Evolutionary conservation across 1,284 basidiomycete genomes (phyloP).

Genomic region (Pterulicium gracile): DNA sequence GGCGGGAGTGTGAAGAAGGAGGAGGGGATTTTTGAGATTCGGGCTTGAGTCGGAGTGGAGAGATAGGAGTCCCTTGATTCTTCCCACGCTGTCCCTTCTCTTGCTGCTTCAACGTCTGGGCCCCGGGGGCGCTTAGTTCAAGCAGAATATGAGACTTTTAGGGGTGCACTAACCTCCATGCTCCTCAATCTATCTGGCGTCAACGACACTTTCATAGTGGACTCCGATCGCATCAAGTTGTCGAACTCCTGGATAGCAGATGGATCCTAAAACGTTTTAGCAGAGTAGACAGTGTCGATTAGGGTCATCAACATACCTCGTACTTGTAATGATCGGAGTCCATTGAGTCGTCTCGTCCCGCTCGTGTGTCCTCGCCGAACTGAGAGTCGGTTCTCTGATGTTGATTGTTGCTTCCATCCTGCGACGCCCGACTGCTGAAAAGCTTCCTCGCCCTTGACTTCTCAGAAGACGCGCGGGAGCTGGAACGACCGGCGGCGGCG

Average conservation of each 20-base stretch:
- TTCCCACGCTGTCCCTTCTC: conserved; percentile 42
- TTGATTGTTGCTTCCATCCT: neutral
- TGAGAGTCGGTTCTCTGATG: neutral
- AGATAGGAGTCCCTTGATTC: conserved; percentile 24
- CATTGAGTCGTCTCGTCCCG: neutral
- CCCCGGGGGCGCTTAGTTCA: no score
- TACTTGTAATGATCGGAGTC: neutral
- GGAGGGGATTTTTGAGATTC: conserved; percentile 21
- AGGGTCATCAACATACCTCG: neutral
- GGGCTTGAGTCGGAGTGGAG: conserved; percentile 17
- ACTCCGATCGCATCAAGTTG: conserved; percentile 75
- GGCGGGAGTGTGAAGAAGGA: conserved; percentile 22
- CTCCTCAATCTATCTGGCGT: conserved; percentile 86
- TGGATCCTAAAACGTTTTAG: conserved; percentile 29
- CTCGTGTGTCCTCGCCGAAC: conserved; percentile 5
- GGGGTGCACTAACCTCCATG: conserved; percentile 78
- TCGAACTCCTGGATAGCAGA: conserved; percentile 74
- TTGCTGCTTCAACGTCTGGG: conserved; percentile 49
- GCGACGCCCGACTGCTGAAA: conserved; percentile 23
- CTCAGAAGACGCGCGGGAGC: conserved; percentile 44
- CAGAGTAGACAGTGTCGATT: no score
- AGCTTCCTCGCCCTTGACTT: conserved; percentile 48
- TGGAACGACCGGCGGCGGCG: conserved; percentile 16
- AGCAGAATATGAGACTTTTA: no score
- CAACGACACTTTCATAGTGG: conserved; percentile 90